Base-by-base conservation (phyloP, 257 asterid genomes). In the Nyctanthes arbortristis region DNA sequence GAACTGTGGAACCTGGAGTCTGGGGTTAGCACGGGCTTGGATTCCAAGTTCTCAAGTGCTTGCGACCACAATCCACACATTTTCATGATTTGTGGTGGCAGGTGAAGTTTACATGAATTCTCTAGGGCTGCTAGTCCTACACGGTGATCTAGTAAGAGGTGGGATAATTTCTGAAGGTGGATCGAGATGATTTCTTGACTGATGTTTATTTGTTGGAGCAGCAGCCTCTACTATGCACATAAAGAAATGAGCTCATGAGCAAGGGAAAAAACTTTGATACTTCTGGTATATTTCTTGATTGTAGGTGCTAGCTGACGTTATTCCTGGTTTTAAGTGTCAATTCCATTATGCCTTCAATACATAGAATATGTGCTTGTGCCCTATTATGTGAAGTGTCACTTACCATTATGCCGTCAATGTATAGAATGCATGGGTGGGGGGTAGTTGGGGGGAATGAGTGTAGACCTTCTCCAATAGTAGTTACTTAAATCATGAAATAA, bases 171-270 rank as follows among this genome's bases (percentile, higher is more conserved):
- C 22, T 54, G 9, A n/a, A 11, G 16, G 49, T 63, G 34, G 70
- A 37, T 69, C 9, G 49, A 29, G 2, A 45, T 24, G 59, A 60
- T 59, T 40, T 24, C n/a, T 27, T 14, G 40, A 16, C 57, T 63
- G 32, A 52, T 52, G 12, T 52, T 52, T 49, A 20, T 1, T 20
- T 49, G n/a, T n/a, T n/a, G n/a, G n/a, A n/a, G n/a, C 2, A n/a
- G 29, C 13, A 49, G n/a, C 14, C 29, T 18, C 39, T 52, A 52
- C 32, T 18, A 40, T 28, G 29, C 54, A 43, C 28, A 39, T 2
- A 58, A n/a, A 71, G 39, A 45, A 47, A 20, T 27, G 52, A 9
- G 57, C 24, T 36, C 37, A 39, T 37, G 71, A 55, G 16, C 29
- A 35, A 45, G 39, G 63, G 43, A 16, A 64, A 34, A 54, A 30